These are phyloP conservation scores for Mycosphaerella sp. DNA, from an alignment of 2,329 filamentous ascomycete genomes.

Conservation along the genomic window DNA sequence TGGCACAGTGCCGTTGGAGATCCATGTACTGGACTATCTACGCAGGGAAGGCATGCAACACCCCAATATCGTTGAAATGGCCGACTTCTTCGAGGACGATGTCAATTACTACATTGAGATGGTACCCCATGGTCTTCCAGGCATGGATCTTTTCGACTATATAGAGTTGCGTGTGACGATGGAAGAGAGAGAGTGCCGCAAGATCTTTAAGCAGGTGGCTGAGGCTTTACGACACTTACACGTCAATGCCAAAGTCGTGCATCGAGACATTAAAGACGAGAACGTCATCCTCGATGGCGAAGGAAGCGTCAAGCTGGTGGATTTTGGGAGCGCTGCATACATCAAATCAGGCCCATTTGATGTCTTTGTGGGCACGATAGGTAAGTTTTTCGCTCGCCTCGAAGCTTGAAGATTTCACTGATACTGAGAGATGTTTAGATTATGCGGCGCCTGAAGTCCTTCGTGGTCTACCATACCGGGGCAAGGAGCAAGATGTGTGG, in stretches of 20 bases:
- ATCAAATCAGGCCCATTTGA: slow-evolving; percentile 98
- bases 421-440: slow-evolving; percentile 49
- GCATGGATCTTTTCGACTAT: slow-evolving; percentile 99
- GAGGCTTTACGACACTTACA: slow-evolving; percentile 87
- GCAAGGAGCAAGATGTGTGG: slow-evolving; percentile 98
- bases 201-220: slow-evolving; percentile 91
- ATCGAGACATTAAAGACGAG: slow-evolving; percentile 98
- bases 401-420: not conserved
- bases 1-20: slow-evolving; percentile 92
- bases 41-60: slow-evolving; percentile 62
- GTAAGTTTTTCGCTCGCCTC: slow-evolving; percentile 47
- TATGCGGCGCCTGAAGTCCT: slow-evolving; percentile 98
- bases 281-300: slow-evolving; percentile 96
- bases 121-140: slow-evolving; percentile 86
- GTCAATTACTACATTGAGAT: slow-evolving; percentile 99
- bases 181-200: slow-evolving; percentile 88
- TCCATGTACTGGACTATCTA: slow-evolving; percentile 92
- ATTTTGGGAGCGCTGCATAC: slow-evolving; percentile 96
- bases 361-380: slow-evolving; percentile 97
- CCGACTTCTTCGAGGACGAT: slow-evolving; percentile 67
- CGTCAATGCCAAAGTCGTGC: slow-evolving; percentile 82
- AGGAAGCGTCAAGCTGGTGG: slow-evolving; percentile 91
- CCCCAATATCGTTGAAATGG: slow-evolving; percentile 62
- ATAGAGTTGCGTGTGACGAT: slow-evolving; percentile 95
- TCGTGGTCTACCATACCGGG: slow-evolving; percentile 82